Base-by-base conservation (phyloP, 2,329 filamentous ascomycete species). In the Tolypocladium nubicola region DNA sequence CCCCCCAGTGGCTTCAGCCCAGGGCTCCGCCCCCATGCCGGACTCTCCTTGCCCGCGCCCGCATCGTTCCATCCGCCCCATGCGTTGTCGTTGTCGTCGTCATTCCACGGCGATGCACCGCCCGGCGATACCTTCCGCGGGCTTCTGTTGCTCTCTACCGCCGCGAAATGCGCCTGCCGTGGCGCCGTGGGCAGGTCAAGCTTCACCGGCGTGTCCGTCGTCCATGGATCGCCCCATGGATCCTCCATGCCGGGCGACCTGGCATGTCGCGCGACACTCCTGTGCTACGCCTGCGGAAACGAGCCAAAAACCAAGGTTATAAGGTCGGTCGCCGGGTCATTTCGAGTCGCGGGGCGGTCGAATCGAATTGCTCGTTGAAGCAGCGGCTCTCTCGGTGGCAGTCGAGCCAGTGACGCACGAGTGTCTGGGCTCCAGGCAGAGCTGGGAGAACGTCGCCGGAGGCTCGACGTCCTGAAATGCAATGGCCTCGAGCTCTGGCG, bases 181-280 rank as follows among this genome's bases (percentile, higher is more conserved):
- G 69, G 71, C 59, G 68, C 67, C 57, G 66, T 58, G 7, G 70
- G 68, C 33, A 71, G 63, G 59, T 71, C 66, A 65, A 65, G 67
- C 61, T 64, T 79, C 69, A 66, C 72, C 16, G 68, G 64, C 58
- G 65, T 60, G 54, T 70, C 67, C 58, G 73, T 74, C 59, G 77
- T 75, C 81, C 81, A 84, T 70, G 81, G 81, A 64, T 80, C 83
- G 70, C 78, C 79, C 81, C 81, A 84, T 65, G 81, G 81, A 80
- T 84, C 80, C 68, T 84, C 81, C 81, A 84, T 84, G 61, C 66
- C 72, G 68, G 61, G 62, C 67, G 65, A 64, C 62, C 61, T 62
- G 41, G 68, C 70, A 68, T 71, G 65, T 68, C 69, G 69, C 62
- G 66, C 33, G 26, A 21, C 30, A 37, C 9, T 16, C 30, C 2